A percentile compares a stretch with the other conserved stretches of the same genome.
These are phyloP conservation scores for Berberis thunbergii DNA, from an alignment of 164 flowering plant genomes.

Conservation along the genomic window DNA sequence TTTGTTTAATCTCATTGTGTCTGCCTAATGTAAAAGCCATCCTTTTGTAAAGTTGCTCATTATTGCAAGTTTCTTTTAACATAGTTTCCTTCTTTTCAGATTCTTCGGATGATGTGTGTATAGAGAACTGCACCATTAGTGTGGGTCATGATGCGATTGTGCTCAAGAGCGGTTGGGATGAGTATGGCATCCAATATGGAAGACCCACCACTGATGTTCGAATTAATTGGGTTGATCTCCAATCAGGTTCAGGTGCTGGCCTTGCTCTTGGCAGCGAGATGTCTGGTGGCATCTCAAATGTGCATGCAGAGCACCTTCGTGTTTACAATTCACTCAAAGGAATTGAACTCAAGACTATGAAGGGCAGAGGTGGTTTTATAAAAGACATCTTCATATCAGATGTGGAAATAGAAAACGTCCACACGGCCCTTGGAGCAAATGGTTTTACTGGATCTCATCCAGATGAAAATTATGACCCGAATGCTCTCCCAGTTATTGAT, in stretches of 20 bases:
- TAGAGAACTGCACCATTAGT: constrained; percentile 54
- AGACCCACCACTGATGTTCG: constrained; percentile 44
- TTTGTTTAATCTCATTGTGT: too few species aligned
- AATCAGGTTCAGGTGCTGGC: constrained; percentile 41
- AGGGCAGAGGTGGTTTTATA: constrained; percentile 59
- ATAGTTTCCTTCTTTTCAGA: constrained; percentile 28
- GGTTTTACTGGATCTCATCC: constrained; percentile 46
- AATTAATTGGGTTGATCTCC: constrained; percentile 29
- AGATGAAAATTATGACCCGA: constrained; percentile 47
- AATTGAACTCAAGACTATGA: constrained; percentile 36
- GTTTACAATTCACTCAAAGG: constrained; percentile 36
- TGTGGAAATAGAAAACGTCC: constrained; percentile 32
- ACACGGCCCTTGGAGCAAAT: constrained; percentile 30
- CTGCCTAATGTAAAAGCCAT: too few species aligned
- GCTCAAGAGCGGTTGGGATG: constrained; percentile 81
- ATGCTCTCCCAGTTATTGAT: constrained; percentile 39
- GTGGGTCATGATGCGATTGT: constrained; percentile 53
- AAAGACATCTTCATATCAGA: constrained; percentile 34
- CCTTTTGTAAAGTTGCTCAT: not conserved
- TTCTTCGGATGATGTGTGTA: constrained; percentile 53
- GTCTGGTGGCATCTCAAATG: constrained; percentile 67
- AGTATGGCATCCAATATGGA: constrained; percentile 56
- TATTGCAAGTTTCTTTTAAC: not conserved
- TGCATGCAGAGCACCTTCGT: constrained; percentile 31
- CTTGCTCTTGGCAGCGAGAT: constrained; percentile 66